Evolutionary conservation across 164 flowering plant species (phyloP).

Genomic region (Umbilicus rupestris): DNA sequence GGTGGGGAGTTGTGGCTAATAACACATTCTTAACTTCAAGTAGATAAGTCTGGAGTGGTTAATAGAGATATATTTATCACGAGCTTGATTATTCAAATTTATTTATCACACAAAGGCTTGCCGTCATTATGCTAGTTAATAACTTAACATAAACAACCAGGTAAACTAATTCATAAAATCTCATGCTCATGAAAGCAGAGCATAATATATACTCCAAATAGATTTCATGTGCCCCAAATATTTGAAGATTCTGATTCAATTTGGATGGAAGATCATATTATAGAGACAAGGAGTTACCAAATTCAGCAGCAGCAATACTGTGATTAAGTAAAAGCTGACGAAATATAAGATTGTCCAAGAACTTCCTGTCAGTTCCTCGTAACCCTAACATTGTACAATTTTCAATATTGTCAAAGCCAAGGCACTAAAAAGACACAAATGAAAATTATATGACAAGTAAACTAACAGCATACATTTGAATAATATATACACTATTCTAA

Average conservation of each 20-base stretch:
- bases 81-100: too few species aligned
- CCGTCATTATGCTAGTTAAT: too few species aligned
- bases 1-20: too few species aligned
- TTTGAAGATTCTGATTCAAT: neutral
- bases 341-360: slow-evolving; percentile 61
- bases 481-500: neutral
- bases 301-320: slow-evolving; percentile 59
- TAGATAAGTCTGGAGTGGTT: too few species aligned
- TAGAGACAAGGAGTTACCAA: slow-evolving; percentile 39
- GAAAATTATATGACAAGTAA: neutral
- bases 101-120: too few species aligned
- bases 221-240: neutral
- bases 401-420: neutral
- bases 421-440: neutral
- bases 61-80: too few species aligned
- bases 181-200: neutral
- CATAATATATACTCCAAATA: too few species aligned
- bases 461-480: neutral
- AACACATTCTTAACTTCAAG: too few species aligned
- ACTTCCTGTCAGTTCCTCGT: slow-evolving; percentile 67
- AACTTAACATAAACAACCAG: too few species aligned
- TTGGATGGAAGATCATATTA: neutral
- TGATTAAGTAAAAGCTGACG: slow-evolving; percentile 75
- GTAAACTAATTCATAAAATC: too few species aligned
- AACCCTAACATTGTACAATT: slow-evolving; percentile 45